Conservation (phyloP, 192 early-diverging fungal genomes). For the Allomyces macrogynus region DNA sequence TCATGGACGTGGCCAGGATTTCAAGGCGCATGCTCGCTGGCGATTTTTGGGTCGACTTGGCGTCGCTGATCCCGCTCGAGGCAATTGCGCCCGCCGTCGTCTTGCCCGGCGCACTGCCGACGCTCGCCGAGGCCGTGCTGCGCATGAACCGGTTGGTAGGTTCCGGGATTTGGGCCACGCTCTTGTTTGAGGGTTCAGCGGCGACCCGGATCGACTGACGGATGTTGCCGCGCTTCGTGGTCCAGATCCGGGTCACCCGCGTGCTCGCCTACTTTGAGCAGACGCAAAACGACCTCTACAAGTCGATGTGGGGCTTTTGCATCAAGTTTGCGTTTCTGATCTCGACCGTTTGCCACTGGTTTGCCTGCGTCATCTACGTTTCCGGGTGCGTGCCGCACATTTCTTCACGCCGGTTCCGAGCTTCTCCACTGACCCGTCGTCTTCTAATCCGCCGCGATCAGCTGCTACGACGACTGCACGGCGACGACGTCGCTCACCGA, state of each 20-base stretch:
- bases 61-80: not conserved
- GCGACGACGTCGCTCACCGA: not conserved
- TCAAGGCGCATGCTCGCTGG: not conserved
- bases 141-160: not conserved
- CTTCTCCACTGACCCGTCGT: not conserved
- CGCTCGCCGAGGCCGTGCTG: not conserved
- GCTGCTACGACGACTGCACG: not conserved
- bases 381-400: not conserved
- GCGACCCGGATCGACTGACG: too few relatives aligned
- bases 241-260: not conserved
- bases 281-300: not conserved
- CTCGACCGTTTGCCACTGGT: not conserved
- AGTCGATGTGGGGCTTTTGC: not conserved
- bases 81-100: not conserved
- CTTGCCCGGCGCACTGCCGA: too few relatives aligned
- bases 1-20: not conserved
- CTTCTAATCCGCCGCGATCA: not conserved
- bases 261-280: not conserved
- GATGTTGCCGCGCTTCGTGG: not conserved
- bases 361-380: not conserved
- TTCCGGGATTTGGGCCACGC: not conserved
- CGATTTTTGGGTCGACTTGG: not conserved
- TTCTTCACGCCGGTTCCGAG: not conserved
- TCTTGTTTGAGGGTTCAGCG: not conserved
- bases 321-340: not conserved